Percentiles rank a stretch among this genome's conserved stretches.
These are phyloP conservation scores for Camellia oleifera DNA, from an alignment of 179 eudicot species.

Conservation along the genomic window DNA sequence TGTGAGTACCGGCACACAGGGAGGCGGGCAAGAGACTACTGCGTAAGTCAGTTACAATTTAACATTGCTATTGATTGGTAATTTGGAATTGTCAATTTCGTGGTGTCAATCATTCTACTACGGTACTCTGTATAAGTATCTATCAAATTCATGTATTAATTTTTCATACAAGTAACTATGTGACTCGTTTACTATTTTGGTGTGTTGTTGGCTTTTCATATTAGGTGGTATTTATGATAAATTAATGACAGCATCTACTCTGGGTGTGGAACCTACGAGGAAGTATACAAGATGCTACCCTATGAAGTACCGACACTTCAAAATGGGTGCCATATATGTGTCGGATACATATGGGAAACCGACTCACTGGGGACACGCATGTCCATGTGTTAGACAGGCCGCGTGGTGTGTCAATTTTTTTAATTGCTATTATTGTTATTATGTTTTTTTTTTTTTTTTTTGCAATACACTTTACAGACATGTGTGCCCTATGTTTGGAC, in stretches of 20 bases:
- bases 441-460: too few species aligned
- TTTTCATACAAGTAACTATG: background rate
- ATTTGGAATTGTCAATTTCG: background rate
- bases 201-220: background rate
- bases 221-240: background rate
- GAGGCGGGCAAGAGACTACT: slow-evolving; percentile 96
- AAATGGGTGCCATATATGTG: too few species aligned
- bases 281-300: background rate
- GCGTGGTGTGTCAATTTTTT: too few species aligned
- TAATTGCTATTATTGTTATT: too few species aligned
- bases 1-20: slow-evolving; percentile 87
- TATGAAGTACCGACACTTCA: too few species aligned
- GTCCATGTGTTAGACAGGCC: too few species aligned
- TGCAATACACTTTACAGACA: too few species aligned
- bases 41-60: slow-evolving; percentile 52
- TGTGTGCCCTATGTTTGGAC: too few species aligned
- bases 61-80: background rate
- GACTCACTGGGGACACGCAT: too few species aligned
- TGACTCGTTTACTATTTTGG: background rate
- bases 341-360: too few species aligned
- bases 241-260: background rate
- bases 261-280: background rate
- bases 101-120: background rate
- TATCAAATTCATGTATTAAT: background rate
- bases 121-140: background rate